A percentile compares a stretch with the other conserved stretches of the same genome.
These are phyloP conservation scores for Amorphotheca resinae DNA, from an alignment of 495 filamentous ascomycete genomes.

Conservation along the genomic window DNA sequence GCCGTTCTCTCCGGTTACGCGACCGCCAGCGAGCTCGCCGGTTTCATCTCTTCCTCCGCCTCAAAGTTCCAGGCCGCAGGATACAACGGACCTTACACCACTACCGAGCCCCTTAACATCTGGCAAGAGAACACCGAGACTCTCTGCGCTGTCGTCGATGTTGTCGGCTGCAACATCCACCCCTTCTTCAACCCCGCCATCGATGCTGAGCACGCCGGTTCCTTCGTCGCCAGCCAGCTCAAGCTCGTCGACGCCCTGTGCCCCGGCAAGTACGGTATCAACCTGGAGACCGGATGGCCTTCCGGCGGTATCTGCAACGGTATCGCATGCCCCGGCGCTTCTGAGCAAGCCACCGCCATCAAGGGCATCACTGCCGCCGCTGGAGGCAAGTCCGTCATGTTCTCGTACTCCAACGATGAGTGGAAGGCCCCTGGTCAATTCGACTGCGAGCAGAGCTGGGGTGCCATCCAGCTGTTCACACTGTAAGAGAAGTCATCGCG, in stretches of 20 bases:
- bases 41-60: constrained; percentile 50
- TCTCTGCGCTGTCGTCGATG: constrained; percentile 64
- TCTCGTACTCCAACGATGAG: constrained; percentile 64
- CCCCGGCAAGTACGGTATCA: constrained; percentile 49
- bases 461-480: constrained; percentile 45
- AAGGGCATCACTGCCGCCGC: constrained; percentile 40
- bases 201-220: constrained; percentile 50
- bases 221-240: constrained; percentile 58
- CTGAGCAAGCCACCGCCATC: constrained; percentile 63
- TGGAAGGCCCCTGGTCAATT: constrained; percentile 69
- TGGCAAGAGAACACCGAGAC: constrained; percentile 40
- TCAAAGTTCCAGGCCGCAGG: constrained; percentile 41
- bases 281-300: constrained; percentile 92
- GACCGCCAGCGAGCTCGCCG: constrained; percentile 45
- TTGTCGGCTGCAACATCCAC: constrained; percentile 76
- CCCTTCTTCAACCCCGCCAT: constrained; percentile 78
- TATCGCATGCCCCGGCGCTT: constrained; percentile 48
- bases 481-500: not conserved
- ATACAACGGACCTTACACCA: constrained; percentile 67
- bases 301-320: constrained; percentile 56
- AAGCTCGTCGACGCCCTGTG: constrained; percentile 52
- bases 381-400: constrained; percentile 54
- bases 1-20: constrained; percentile 59
- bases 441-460: constrained; percentile 72
- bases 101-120: constrained; percentile 71